A percentile compares a stretch with the other conserved stretches of the same genome.
phyloP scores from a whole-genome alignment of 2,329 filamentous ascomycete species.

The Ceratocystis alfenasii region DNA sequence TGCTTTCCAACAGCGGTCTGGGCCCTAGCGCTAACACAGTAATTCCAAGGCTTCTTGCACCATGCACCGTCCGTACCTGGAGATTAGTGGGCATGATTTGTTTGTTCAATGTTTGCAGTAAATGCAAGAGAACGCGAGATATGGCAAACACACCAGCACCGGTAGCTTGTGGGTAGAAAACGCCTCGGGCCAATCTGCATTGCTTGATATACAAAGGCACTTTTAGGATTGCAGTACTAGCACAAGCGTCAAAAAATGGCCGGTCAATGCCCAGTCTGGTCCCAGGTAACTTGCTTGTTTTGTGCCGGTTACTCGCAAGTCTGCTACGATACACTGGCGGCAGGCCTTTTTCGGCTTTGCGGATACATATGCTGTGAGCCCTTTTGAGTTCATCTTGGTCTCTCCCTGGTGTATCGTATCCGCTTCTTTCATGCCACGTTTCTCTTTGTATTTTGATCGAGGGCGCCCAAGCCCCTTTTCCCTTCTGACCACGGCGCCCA shows the following conservation, averaged over 20 bases:
- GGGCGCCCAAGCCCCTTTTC: not conserved
- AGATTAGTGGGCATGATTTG: not conserved
- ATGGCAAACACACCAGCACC: not conserved
- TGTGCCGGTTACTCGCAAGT: conserved; percentile 3
- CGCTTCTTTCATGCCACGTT: not conserved
- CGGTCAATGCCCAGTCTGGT: not conserved
- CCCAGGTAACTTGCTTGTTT: not conserved
- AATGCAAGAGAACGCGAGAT: not conserved
- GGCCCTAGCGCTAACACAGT: not conserved
- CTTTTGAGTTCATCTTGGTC: not conserved
- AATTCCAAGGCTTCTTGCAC: not conserved
- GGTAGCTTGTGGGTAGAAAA: not conserved
- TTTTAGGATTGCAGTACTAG: not conserved
- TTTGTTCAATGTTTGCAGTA: not conserved
- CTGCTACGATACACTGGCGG: conserved; percentile 8
- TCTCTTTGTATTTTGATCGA: not conserved
- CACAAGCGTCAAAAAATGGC: not conserved
- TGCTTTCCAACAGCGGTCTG: not conserved
- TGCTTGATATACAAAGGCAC: not conserved
- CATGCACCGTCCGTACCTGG: not conserved
- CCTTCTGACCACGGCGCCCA: not conserved
- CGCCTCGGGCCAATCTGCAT: not conserved
- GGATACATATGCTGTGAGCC: not conserved
- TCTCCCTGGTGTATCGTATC: not conserved
- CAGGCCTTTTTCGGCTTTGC: not conserved